These are phyloP conservation scores for Dalbergia cultrata DNA, from an alignment of 306 rosid genomes.

Conservation along the genomic window DNA sequence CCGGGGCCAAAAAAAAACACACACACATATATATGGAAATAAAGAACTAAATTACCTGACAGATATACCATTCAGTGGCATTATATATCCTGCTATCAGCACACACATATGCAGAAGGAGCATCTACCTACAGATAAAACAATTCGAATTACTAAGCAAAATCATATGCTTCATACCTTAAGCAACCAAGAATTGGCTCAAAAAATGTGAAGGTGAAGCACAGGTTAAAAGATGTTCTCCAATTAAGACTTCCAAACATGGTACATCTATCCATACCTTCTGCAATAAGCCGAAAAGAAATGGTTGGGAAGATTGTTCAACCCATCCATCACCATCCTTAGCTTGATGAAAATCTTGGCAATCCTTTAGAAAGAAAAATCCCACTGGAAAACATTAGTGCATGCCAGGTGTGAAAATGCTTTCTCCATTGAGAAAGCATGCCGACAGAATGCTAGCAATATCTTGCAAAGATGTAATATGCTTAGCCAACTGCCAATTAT, in stretches of 20 bases:
- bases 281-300: constrained; percentile 91
- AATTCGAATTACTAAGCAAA: constrained; percentile 39
- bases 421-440: constrained; percentile 28
- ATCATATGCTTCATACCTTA: constrained; percentile 29
- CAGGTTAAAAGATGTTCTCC: constrained; percentile 8
- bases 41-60: constrained; percentile 70
- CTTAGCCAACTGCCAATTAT: constrained; percentile 29
- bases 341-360: constrained; percentile 98
- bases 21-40: not conserved
- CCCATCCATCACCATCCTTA: constrained; percentile 99
- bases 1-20: no score
- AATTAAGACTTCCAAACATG: constrained; percentile 9
- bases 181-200: constrained; percentile 26
- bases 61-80: constrained; percentile 97
- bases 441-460: constrained; percentile 19
- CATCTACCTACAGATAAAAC: constrained; percentile 68
- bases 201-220: constrained; percentile 9
- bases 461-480: constrained; percentile 17
- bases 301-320: constrained; percentile 94
- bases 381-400: constrained; percentile 44
- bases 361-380: constrained; percentile 65
- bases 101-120: constrained; percentile 83
- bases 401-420: constrained; percentile 23
- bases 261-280: constrained; percentile 66
- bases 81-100: constrained; percentile 91